Percentiles rank a stretch among this genome's conserved stretches.
phyloP scores from a whole-genome alignment of 225 moss, liverwort and hornwort species.

The Sphagnum tenellum region DNA sequence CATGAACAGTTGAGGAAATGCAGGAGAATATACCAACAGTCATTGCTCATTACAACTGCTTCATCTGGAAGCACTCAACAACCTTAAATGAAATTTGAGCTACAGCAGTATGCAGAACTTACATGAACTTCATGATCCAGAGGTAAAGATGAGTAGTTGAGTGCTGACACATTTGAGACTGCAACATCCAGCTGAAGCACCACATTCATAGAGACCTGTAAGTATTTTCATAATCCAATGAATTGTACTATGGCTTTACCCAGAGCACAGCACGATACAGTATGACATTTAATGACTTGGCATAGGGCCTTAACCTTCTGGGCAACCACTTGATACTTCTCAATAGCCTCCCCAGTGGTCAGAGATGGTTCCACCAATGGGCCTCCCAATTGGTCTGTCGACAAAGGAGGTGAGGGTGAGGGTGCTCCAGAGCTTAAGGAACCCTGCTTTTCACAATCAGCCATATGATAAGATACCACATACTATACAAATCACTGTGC shows the following conservation, averaged over 20 bases:
- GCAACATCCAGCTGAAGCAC: constrained; percentile 61
- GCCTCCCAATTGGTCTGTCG: constrained; percentile 40
- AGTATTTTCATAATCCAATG: too few relatives aligned
- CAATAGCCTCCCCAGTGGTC: constrained; percentile 74
- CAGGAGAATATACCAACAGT: too few relatives aligned
- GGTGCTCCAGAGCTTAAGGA: constrained; percentile 21
- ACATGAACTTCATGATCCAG: constrained; percentile 78
- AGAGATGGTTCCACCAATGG: constrained; percentile 53
- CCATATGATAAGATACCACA: too few relatives aligned
- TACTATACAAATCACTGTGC: too few relatives aligned
- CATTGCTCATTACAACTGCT: too few relatives aligned
- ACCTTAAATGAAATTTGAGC: too few relatives aligned
- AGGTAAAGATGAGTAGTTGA: constrained; percentile 34
- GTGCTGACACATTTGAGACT: constrained; percentile 39
- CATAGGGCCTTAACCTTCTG: constrained; percentile 49
- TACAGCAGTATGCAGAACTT: neutral
- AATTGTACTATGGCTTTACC: too few relatives aligned
- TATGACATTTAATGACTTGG: neutral
- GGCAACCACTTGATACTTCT: constrained; percentile 58
- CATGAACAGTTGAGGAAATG: too few relatives aligned
- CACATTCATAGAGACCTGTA: too few relatives aligned
- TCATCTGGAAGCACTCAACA: too few relatives aligned
- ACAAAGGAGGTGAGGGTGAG: constrained; percentile 37
- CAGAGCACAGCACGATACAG: neutral
- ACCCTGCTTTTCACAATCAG: constrained; percentile 19